Conservation (phyloP, 2,329 filamentous ascomycete species). For the Podosphaera fusca region DNA sequence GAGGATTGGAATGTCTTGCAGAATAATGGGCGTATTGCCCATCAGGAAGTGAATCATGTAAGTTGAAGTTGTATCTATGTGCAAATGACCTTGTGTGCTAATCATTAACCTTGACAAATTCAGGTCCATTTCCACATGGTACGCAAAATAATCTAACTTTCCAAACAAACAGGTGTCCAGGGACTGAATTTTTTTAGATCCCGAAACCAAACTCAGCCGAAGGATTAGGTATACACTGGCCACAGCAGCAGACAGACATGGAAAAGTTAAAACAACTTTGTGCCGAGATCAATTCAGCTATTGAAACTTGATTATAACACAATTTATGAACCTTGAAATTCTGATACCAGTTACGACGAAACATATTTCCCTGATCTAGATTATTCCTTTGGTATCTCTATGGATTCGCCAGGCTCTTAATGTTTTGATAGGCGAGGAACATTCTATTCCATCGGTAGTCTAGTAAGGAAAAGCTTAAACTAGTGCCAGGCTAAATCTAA, state of each 20-base stretch:
- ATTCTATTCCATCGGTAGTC: too few species aligned
- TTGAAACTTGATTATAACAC: constrained; percentile 26
- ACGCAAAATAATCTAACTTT: constrained; percentile 14
- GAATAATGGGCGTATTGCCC: constrained; percentile 81
- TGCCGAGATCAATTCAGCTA: constrained; percentile 75
- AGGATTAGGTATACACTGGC: constrained; percentile 64
- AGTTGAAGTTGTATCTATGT: constrained; percentile 13
- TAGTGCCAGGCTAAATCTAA: too few species aligned
- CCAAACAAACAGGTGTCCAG: not conserved
- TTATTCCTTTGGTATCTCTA: not conserved
- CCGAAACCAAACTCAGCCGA: constrained; percentile 74
- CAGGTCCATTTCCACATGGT: constrained; percentile 89
- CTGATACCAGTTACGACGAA: too few species aligned
- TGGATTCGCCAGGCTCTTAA: too few species aligned
- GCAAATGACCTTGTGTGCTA: not conserved
- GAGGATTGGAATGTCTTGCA: constrained; percentile 82
- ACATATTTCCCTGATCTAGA: not conserved
- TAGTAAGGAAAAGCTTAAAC: too few species aligned
- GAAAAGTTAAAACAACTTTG: constrained; percentile 55
- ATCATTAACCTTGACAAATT: not conserved
- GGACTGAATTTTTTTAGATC: constrained; percentile 33
- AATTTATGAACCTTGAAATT: not conserved
- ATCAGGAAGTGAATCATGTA: constrained; percentile 85
- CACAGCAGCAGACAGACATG: constrained; percentile 53
- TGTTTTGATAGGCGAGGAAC: too few species aligned